Base-by-base conservation (phyloP, 208 protist species). In the Trypanosoma avium region DNA sequence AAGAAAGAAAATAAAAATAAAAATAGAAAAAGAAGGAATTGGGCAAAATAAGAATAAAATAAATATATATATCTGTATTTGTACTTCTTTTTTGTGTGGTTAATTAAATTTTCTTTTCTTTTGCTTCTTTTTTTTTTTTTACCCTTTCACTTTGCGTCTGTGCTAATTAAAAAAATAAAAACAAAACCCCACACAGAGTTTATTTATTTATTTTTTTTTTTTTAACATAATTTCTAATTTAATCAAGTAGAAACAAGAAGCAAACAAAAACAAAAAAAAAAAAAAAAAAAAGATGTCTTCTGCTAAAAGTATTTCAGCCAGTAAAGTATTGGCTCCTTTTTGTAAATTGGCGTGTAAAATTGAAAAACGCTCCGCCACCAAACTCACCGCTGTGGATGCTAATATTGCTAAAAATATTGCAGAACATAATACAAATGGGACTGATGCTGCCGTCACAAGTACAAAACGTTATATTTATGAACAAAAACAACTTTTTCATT, bases 401-500 rank as follows among this genome's bases (percentile, higher is more conserved):
- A 35, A 33, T 13, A 70, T 87, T 40, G 67, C 76, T 19, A 74
- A 72, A 35, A 67, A 49, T 45, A 81, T 93, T 57, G 57, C 71
- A 50, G 45, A 77, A 54, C 69, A 83, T 70, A 73, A 86, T 35
- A 75, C 79, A 13, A 61, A 71, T 38, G 89, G 89, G 26, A 70
- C 80, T 0, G 89, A 92, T 67, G 86, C 82, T 22, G 89, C 89
- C 1, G 65, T 70, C n/a, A 62, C 67, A 40, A 83, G 75, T 74
- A 86, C 81, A 1, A 62, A 72, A 29, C 86, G 77, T 45, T 90
- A 84, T 55, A 29, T 89, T 32, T 46, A 46, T 26, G 83, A 88
- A 70, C 89, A 95, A 75, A 74, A 66, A 30, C 77, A 86, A 69
- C 84, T 95, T 43, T 42, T 93, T 33, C 73, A 68, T 69, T 93